Conservation (phyloP, 768 basidiomycete species). For the Brasilioporus rufonigricans region DNA sequence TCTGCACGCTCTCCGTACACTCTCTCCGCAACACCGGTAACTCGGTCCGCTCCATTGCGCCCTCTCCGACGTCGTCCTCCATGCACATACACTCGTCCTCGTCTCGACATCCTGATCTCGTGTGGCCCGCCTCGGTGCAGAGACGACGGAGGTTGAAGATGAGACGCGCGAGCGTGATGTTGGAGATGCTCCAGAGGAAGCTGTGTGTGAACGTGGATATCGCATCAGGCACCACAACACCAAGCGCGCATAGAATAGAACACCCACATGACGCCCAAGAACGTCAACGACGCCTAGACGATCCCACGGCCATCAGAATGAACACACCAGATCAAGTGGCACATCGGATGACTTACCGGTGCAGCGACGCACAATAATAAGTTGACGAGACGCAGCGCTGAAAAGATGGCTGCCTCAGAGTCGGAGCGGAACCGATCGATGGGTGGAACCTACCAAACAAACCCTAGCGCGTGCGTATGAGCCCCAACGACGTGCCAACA, state of each 20-base stretch:
- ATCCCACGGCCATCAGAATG: background rate
- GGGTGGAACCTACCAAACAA: slow-evolving; percentile 22
- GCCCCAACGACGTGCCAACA: background rate
- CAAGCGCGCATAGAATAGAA: background rate
- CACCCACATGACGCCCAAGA: slow-evolving; percentile 24
- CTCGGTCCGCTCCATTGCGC: slow-evolving; percentile 1
- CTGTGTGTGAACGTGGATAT: slow-evolving; percentile 10
- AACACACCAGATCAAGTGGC: too few relatives aligned
- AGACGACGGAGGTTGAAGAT: slow-evolving; percentile 33
- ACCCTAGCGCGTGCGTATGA: slow-evolving; percentile 7
- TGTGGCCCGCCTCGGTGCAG: background rate
- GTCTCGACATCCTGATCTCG: background rate
- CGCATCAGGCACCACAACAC: background rate
- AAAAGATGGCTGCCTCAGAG: background rate
- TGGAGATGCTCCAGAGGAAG: slow-evolving; percentile 36
- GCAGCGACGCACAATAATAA: slow-evolving; percentile 19
- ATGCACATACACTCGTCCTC: background rate
- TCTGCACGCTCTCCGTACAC: background rate
- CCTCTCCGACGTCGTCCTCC: background rate
- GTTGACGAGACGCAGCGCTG: slow-evolving; percentile 24
- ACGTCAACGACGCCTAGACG: slow-evolving; percentile 17
- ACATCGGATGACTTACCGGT: slow-evolving; percentile 30
- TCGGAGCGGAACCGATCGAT: background rate
- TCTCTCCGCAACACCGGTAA: slow-evolving; percentile 1
- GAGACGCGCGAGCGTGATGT: slow-evolving; percentile 32